Evolutionary conservation across 768 basidiomycete species (phyloP).

Genomic region (Collybia sp.): DNA sequence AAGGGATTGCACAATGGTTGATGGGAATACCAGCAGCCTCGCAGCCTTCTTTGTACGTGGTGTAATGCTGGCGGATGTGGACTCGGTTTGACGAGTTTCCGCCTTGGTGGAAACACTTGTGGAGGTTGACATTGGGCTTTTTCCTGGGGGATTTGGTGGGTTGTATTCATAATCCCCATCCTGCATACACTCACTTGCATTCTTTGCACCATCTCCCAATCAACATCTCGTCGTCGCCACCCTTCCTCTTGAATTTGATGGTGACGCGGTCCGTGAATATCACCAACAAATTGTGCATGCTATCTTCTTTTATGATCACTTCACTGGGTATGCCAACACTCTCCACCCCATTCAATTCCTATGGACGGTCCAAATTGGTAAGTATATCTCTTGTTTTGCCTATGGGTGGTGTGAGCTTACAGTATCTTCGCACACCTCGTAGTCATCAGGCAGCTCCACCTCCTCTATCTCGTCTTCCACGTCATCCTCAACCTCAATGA

Average conservation of each 20-base stretch:
- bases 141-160: too few relatives aligned
- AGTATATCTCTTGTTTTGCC: too few relatives aligned
- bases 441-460: too few relatives aligned
- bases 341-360: neutral
- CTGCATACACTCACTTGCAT: neutral
- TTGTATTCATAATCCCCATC: too few relatives aligned
- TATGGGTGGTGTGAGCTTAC: too few relatives aligned
- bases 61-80: constrained; percentile 8
- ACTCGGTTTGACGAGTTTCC: constrained; percentile 3
- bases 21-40: too few relatives aligned
- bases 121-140: neutral
- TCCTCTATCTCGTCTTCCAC: too few relatives aligned
- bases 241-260: neutral
- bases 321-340: neutral
- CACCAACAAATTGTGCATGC: neutral
- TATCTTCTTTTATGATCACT: neutral
- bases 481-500: too few relatives aligned
- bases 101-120: constrained; percentile 5
- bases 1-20: constrained; percentile 7
- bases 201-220: neutral
- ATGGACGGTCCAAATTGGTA: too few relatives aligned
- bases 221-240: neutral
- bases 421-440: too few relatives aligned
- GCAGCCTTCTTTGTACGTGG: neutral
- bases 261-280: neutral